Conservation (phyloP, 2,329 filamentous ascomycete species). For the Colletotrichum sp. region DNA sequence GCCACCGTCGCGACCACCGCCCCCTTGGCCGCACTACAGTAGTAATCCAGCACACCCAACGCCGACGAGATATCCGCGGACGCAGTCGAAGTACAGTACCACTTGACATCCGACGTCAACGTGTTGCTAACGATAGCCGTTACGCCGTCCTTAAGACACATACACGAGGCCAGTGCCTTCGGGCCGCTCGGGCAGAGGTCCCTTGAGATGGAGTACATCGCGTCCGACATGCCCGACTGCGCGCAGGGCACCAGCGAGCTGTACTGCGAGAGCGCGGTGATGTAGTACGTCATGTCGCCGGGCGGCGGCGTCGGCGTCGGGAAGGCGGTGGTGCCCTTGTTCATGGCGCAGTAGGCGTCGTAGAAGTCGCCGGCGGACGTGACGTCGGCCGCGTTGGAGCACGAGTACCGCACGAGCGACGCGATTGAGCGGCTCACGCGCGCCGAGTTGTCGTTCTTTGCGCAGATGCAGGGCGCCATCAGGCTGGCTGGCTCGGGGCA, state of each 20-base stretch:
- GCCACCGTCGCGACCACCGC: constrained; percentile 45
- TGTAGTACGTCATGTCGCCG: constrained; percentile 61
- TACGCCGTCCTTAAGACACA: constrained; percentile 55
- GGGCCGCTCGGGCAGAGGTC: constrained; percentile 50
- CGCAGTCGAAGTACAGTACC: constrained; percentile 47
- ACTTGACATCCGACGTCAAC: constrained; percentile 50
- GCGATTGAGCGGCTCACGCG: constrained; percentile 47
- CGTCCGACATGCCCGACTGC: constrained; percentile 45
- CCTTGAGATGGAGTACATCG: constrained; percentile 39
- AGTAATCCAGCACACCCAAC: constrained; percentile 47
- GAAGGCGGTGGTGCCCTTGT: constrained; percentile 53
- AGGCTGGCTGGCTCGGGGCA: constrained; percentile 45
- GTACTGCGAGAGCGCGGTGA: constrained; percentile 55
- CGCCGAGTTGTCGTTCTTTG: constrained; percentile 53
- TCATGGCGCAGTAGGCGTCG: constrained; percentile 56
- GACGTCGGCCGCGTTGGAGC: constrained; percentile 51
- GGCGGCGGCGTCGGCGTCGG: constrained; percentile 50
- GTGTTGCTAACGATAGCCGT: constrained; percentile 43
- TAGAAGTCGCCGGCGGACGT: constrained; percentile 56
- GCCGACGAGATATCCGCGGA: constrained; percentile 51
- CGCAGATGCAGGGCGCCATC: constrained; percentile 57
- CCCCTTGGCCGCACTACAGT: constrained; percentile 54
- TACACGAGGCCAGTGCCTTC: constrained; percentile 56
- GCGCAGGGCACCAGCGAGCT: constrained; percentile 50
- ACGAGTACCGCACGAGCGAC: constrained; percentile 45